Evolutionary conservation across 1,284 basidiomycete genomes (phyloP), one percentile per base, ranked within the genome.

Genomic region (Cryptococcus sp.): DNA sequence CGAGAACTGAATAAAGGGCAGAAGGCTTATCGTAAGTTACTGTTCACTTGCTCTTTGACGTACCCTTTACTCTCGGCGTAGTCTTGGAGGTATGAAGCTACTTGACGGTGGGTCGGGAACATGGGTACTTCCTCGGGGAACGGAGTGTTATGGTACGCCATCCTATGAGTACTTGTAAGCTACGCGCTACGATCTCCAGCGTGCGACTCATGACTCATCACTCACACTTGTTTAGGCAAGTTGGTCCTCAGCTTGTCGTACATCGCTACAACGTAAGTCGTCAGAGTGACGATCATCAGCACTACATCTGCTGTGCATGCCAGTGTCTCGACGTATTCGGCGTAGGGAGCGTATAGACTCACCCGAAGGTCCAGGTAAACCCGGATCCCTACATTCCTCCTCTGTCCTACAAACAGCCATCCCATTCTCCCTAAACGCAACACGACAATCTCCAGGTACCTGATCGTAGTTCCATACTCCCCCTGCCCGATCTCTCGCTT

Each of bases 391-490:
- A 15, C 54, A 23, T 47, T 67, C 66, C 19, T 20, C n/a, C 23
- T 59, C 27, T 0, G 58, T 50, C 1, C 60, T 40, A 31, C 62
- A 53, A 1, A 60, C 41, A 3, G 60, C 56, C 27, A 55, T 46
- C 0, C 59, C 66, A 23, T 47, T 48, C 22, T 45, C 17, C 5
- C 66, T 31, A 61, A 62, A 67, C 3, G 22, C 47, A 15, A 64
- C 48, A 40, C 56, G 40, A 44, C 57, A 51, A 5, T 20, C n/a
- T 5, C 66, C 66, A 3, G 66, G 63, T 4, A 53, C 53, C 13
- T 53, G 48, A 4, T 63, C 60, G 16, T 65, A 65, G 59, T 67
- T 65, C 66, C 66, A 67, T 49, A 67, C 66, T 1, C 66, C 66
- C n/a, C 62, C 66, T 4, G 66, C 58, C 5, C 23, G n/a, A 15